Evolutionary conservation across 1,284 basidiomycete genomes (phyloP), one percentile per base, ranked within the genome.

Genomic region (Porodaedalea pini): DNA sequence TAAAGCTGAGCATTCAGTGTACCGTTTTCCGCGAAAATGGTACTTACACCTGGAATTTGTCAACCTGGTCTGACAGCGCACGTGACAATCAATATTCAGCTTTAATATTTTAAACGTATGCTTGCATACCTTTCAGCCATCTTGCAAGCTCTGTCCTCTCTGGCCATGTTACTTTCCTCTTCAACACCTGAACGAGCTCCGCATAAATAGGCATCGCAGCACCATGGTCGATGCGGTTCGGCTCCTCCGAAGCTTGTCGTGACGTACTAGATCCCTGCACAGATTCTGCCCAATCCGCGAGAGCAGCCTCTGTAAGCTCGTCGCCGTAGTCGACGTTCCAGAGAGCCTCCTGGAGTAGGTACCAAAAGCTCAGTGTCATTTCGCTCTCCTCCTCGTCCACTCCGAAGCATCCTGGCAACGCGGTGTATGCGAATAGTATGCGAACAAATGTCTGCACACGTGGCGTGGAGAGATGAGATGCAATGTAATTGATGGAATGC

Each of bases 321-420:
- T 70, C 68, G 31, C 75, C 72, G 15, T 78, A 83, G 61, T 91
- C 86, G 8, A 81, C 81, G 51, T 79, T 84, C 86, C 91, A 92
- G 32, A 96, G 71, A 1, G 90, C 83, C 69, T 96, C 93, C 70
- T 95, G 93, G 58, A 94, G 81, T 25, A 91, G 74, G 61, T 92
- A 93, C 86, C 93, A 96, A 64, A 94, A 93, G 0, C 83, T 83
- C 2, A 94, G 78, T 1, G 88, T 90, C 76, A 90, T 82, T 74
- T 94, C 91, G 65, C 88, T 92, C 66, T 90, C 85, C 53, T 90
- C 86, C 67, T 94, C 92, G 54, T 94, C 91, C 0, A 82, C 79
- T 1, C 88, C 87, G 64, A 86, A 90, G 62, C 81, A 83, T 0
- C 90, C 91, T 0, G 85, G 81, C 31, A 91, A 78, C 0, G 83